phyloP scores from a whole-genome alignment of 1,284 basidiomycete species.

The Anthracocystis walkeri region DNA sequence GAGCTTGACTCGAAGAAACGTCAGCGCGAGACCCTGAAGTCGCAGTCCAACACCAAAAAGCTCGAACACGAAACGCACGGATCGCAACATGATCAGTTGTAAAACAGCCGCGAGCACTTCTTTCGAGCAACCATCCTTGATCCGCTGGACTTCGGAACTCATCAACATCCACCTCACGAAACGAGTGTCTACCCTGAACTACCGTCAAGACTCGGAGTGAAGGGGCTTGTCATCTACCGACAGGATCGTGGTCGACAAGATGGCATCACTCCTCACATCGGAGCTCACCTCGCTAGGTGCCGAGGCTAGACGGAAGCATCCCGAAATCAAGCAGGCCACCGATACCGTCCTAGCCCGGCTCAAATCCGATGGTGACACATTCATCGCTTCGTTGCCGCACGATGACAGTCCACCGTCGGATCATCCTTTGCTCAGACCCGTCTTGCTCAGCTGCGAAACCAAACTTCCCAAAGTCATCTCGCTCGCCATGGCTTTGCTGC shows the following conservation, averaged over 20 bases:
- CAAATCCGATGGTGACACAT: conserved; percentile 49
- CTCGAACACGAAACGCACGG: background rate
- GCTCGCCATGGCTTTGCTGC: conserved; percentile 88
- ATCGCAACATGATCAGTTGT: background rate
- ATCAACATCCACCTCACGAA: background rate
- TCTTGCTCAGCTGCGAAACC: conserved; percentile 93
- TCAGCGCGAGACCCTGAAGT: background rate
- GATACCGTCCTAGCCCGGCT: conserved; percentile 54
- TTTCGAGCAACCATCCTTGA: too few relatives aligned
- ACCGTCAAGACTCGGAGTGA: background rate
- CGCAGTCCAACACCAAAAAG: conserved; percentile 6
- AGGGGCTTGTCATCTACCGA: background rate
- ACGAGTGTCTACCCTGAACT: background rate
- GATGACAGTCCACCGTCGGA: conserved; percentile 33
- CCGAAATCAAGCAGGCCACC: conserved; percentile 63
- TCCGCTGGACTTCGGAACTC: background rate
- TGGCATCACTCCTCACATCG: conserved; percentile 63
- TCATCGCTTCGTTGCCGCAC: conserved; percentile 29
- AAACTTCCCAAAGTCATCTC: conserved; percentile 93
- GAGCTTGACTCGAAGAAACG: background rate
- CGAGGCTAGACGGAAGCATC: conserved; percentile 66
- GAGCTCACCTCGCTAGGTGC: conserved; percentile 65
- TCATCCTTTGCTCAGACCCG: conserved; percentile 84
- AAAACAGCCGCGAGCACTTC: background rate
- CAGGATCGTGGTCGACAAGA: conserved; percentile 6